Evolutionary conservation across 305 asterid genomes (phyloP).

Genomic region (Fraxinus latifolia): DNA sequence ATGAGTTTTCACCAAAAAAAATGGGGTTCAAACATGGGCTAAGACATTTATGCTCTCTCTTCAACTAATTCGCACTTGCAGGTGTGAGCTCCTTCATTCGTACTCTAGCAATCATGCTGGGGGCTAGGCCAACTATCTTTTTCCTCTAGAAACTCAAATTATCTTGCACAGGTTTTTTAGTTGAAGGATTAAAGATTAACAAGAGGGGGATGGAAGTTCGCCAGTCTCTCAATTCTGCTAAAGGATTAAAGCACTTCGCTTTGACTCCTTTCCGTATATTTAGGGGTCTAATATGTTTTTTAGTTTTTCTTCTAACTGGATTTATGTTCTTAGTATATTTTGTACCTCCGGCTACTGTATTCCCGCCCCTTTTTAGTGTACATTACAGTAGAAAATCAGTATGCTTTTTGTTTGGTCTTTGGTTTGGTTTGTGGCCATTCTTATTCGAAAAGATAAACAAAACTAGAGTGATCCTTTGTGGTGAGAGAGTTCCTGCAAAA

Average conservation of each 20-base stretch:
- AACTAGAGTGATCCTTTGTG: slow-evolving; percentile 50
- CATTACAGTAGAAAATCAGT: slow-evolving; percentile 46
- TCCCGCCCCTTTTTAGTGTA: slow-evolving; percentile 45
- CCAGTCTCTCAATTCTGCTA: slow-evolving; percentile 29
- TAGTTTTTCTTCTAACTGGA: slow-evolving; percentile 48
- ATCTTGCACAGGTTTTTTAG: slow-evolving; percentile 11
- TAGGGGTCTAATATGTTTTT: slow-evolving; percentile 54
- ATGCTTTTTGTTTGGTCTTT: slow-evolving; percentile 47
- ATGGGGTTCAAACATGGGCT: no score
- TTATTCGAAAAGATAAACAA: slow-evolving; percentile 57
- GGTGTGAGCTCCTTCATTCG: slow-evolving; percentile 21
- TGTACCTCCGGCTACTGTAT: slow-evolving; percentile 38
- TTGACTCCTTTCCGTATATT: slow-evolving; percentile 46
- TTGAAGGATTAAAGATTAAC: slow-evolving; percentile 4
- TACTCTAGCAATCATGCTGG: slow-evolving; percentile 4
- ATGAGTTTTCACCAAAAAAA: no score
- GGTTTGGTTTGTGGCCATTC: slow-evolving; percentile 75
- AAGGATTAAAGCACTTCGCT: slow-evolving; percentile 42
- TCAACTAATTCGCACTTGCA: slow-evolving; percentile 23
- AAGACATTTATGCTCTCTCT: not conserved
- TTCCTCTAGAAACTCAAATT: slow-evolving; percentile 7
- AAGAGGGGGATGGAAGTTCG: slow-evolving; percentile 30
- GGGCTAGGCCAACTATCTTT: slow-evolving; percentile 14
- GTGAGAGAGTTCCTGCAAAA: slow-evolving; percentile 48
- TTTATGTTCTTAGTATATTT: slow-evolving; percentile 55